Conservation (phyloP, 345 rosid genomes). For the Nasturtium officinale region DNA sequence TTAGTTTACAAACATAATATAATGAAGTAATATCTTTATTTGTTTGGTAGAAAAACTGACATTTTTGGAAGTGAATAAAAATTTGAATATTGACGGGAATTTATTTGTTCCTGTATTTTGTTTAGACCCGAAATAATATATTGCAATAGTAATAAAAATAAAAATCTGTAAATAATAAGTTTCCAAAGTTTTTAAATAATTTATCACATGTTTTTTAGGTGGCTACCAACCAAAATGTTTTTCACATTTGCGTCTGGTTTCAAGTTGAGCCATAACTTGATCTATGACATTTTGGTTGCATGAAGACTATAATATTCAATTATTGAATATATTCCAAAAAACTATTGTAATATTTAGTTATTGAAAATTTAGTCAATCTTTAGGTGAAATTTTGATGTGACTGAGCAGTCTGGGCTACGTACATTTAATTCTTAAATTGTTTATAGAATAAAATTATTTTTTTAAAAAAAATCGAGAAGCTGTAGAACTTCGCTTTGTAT, state of each 20-base stretch:
- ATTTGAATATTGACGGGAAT: neutral
- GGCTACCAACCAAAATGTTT: conserved; percentile 37
- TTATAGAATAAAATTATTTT: neutral
- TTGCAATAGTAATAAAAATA: neutral
- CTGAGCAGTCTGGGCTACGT: neutral
- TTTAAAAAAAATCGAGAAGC: neutral
- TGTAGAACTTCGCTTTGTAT: neutral
- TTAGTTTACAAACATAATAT: neutral
- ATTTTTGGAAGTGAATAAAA: neutral
- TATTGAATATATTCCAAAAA: neutral
- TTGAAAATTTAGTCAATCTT: conserved; percentile 14
- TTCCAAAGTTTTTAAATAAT: conserved; percentile 13
- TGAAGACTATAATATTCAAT: conserved; percentile 19
- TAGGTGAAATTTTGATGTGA: neutral
- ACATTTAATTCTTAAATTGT: neutral
- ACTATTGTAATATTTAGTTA: conserved; percentile 12
- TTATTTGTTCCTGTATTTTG: neutral
- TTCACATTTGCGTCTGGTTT: conserved; percentile 22
- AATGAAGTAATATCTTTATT: conserved; percentile 21
- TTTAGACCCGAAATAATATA: neutral
- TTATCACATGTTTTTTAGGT: conserved; percentile 34
- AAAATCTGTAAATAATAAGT: neutral
- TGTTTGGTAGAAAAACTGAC: conserved; percentile 30
- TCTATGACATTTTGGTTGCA: conserved; percentile 12
- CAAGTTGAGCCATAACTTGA: conserved; percentile 14